phyloP scores from a whole-genome alignment of 352 stramenopile genomes.

The Pythium utonaiense region DNA sequence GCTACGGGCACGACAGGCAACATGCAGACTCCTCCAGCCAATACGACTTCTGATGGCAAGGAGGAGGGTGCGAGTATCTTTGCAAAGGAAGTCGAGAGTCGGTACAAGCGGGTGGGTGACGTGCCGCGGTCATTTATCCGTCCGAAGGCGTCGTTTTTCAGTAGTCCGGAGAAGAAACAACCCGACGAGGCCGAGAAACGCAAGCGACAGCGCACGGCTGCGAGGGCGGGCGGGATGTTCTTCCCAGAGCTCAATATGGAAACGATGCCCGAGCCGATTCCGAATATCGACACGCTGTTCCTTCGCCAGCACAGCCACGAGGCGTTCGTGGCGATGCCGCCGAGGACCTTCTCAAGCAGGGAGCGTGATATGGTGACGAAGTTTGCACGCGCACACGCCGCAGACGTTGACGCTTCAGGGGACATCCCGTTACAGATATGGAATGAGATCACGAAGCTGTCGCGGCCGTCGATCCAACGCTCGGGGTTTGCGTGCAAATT shows the following conservation, averaged over 20 bases:
- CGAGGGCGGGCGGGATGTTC: not conserved
- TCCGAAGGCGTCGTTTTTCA: conserved; percentile 55
- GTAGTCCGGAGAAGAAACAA: conserved; percentile 28
- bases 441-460: conserved; percentile 36
- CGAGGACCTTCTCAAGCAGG: conserved; percentile 51
- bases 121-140: conserved; percentile 58
- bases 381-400: conserved; percentile 31
- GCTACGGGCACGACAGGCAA: no score
- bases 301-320: conserved; percentile 56
- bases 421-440: conserved; percentile 40
- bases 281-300: conserved; percentile 50
- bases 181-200: not conserved
- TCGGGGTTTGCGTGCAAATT: conserved; percentile 68
- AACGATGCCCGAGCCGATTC: conserved; percentile 29
- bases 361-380: conserved; percentile 51
- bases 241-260: conserved; percentile 4
- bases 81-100: conserved; percentile 24
- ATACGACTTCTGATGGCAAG: not conserved
- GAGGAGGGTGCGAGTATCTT: conserved; percentile 21
- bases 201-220: conserved; percentile 5
- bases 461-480: conserved; percentile 43
- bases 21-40: no score
- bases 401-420: not conserved
- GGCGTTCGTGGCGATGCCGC: conserved; percentile 41
- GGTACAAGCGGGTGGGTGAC: conserved; percentile 32